Base-by-base conservation (phyloP, 345 rosid genomes). In the Lumnitzera littorea region DNA sequence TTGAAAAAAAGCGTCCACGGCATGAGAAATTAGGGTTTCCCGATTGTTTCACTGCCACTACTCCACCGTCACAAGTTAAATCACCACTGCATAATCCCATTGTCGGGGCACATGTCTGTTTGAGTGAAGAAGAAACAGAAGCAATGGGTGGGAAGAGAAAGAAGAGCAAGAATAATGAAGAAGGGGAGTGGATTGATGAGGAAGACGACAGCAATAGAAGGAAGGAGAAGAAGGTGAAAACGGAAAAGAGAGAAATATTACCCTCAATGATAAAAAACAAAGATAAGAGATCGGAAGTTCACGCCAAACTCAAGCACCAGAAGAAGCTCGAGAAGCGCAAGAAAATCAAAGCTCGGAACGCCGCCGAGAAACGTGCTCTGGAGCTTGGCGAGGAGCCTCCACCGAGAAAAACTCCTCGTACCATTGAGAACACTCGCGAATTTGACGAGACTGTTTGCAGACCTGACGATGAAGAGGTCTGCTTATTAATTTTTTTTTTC, bases 301-400 rank as follows among this genome's bases (percentile, higher is more conserved):
- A 89, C 65, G 84, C 96, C 4, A 87, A 92, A 73, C 85, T 87
- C 56, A 89, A 81, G 67, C 96, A 81, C 12, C 80, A 81, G 66
- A 89, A 92, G 83, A 89, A 87, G 77, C 16, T 87, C 36, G 99
- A 92, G 74, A 90, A 90, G 67, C 91, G 86, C 57, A 94, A 90
- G 85, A 85, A 86, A 76, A 65, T 78, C 53, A 90, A 80, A 52
- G 84, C 83, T 17, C 95, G 96, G 2, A 95, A 83, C 5, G 96
- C 95, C 13, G 82, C 84, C 17, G 92, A 74, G 68, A 88, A 91
- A 65, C 84, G 64, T 24, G 92, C 99, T 55, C 67, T 91, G 13
- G 95, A 88, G 74, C 96, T 94, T 53, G 99, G 99, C 14, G 92
- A 90, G 60, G 97, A 94, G 97, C 96, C 92, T 58, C 82, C 86